Evolutionary conservation across 108 stramenopile species (phyloP).

Genomic region (Hondaea fermentalgiana): DNA sequence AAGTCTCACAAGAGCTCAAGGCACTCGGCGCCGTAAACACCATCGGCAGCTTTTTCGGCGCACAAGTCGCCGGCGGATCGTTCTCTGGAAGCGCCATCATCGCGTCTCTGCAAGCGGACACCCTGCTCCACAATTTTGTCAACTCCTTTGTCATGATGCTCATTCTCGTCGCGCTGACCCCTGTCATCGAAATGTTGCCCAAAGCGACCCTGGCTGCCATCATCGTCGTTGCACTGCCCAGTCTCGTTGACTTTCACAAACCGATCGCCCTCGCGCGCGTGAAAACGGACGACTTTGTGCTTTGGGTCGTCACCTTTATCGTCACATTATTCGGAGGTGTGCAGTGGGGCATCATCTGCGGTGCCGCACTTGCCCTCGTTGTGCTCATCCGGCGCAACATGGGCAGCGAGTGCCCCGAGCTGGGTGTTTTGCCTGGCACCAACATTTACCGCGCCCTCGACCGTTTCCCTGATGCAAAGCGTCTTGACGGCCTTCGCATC

Average conservation of each 20-base stretch:
- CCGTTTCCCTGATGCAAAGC: not conserved
- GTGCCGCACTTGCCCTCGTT: not conserved
- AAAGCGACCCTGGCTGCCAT: not conserved
- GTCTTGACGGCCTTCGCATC: not conserved
- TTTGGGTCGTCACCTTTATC: not conserved
- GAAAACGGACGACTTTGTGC: not conserved
- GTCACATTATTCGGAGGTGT: not conserved
- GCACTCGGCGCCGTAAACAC: not conserved
- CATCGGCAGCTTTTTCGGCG: not conserved
- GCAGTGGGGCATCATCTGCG: not conserved
- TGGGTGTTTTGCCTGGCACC: not conserved
- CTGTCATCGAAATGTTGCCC: not conserved
- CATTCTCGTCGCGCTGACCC: not conserved
- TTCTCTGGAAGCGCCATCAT: conserved; percentile 4
- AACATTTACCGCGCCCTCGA: not conserved
- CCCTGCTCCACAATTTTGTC: not conserved
- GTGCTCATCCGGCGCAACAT: not conserved
- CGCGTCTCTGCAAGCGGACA: not conserved
- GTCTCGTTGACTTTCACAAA: not conserved
- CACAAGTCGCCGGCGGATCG: not conserved
- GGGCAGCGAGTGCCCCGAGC: not conserved
- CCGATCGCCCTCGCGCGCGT: not conserved
- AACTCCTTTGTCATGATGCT: not conserved
- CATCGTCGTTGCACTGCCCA: not conserved
- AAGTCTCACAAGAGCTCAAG: not conserved